These are phyloP conservation scores for Secale cereale DNA, from an alignment of 176 grass and related monocot species.

Conservation along the genomic window DNA sequence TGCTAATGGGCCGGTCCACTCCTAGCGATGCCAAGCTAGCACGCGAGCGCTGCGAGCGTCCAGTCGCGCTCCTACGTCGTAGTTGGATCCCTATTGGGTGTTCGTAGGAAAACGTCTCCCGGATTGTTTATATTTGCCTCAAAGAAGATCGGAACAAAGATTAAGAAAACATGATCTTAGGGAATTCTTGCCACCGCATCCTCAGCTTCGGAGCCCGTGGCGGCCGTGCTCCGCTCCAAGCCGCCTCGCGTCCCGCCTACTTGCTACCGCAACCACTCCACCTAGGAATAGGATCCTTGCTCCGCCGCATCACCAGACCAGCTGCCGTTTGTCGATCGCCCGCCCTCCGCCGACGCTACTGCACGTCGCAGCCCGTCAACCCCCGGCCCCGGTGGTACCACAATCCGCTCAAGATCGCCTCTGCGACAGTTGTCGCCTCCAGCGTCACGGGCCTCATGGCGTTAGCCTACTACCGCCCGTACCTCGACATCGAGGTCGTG, in stretches of 20 bases:
- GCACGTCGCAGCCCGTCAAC: background rate
- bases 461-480: too few species aligned
- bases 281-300: background rate
- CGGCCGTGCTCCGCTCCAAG: background rate
- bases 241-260: background rate
- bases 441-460: too few species aligned
- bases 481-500: background rate
- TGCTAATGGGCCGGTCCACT: too few species aligned
- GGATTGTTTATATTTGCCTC: background rate
- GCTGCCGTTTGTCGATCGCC: background rate
- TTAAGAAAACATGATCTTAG: background rate
- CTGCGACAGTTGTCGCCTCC: too few species aligned
- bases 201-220: background rate
- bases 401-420: too few species aligned
- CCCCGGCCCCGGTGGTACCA: background rate
- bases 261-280: background rate
- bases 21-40: too few species aligned
- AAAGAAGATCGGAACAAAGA: background rate
- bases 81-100: too few species aligned
- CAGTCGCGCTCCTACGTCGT: too few species aligned
- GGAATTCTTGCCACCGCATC: background rate
- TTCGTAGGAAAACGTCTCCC: too few species aligned
- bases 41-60: too few species aligned
- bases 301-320: background rate
- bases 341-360: background rate